Evolutionary conservation across 306 rosid species (phyloP), one percentile per base, ranked within the genome.

Genomic region (Prunus padus): DNA sequence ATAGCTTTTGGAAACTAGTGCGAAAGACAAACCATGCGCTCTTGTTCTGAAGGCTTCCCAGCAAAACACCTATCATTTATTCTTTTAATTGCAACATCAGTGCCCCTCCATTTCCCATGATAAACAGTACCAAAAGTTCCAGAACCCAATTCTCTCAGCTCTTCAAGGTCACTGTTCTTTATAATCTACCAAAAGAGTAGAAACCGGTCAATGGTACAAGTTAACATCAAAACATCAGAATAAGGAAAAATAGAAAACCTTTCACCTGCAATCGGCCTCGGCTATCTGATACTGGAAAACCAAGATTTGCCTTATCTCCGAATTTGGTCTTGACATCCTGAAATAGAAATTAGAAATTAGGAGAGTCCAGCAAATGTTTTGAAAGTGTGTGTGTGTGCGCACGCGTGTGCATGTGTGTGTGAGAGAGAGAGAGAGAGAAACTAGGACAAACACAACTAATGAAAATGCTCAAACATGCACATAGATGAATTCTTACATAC

Each of bases 91-190:
- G 98, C 98, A 18, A 94, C 97, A 70, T 94, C 97, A 45, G 89
- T 88, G 51, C 98, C 98, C 86, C 90, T 90, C 98, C 98, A 94
- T 78, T 94, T 94, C 69, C 95, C 98, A 85, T 94, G 97, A 79
- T 90, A 91, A 51, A 94, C 98, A 8, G 98, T 90, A 73, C 96
- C 97, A 84, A 89, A 92, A 65, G 97, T 92, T 47, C 96, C 97
- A 45, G 96, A 92, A 63, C 97, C 97, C 42, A 92, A 77, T 81
- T 92, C 96, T 79, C 82, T 85, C 49, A 88, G 76, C 87, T 93
- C 96, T 87, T 93, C 98, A 75, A 93, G 96, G 76, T 91, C 96
- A 54, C 87, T 71, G 71, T 93, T 91, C 82, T 84, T 88, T 80
- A 93, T 91, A 81, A 93, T 82, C 98, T 93, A 78, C 56, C 70